phyloP scores from a whole-genome alignment of 257 asterid species.

The Solanum etuberosum region DNA sequence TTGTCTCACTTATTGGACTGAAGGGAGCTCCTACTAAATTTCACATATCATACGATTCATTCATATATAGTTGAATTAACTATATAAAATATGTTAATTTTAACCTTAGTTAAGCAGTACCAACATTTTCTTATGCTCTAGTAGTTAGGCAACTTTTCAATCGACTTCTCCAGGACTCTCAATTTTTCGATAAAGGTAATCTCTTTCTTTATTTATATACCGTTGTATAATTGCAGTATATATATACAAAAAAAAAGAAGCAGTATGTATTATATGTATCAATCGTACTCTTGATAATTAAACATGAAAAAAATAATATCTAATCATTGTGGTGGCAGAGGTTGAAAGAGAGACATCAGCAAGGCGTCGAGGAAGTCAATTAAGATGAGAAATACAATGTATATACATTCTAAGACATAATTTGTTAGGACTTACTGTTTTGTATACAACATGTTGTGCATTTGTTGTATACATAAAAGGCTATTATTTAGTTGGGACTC shows the following conservation, averaged over 20 bases:
- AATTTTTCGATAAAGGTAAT: neutral
- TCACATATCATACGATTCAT: neutral
- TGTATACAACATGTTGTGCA: neutral
- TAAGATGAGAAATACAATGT: neutral
- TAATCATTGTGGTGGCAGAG: neutral
- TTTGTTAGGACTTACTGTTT: neutral
- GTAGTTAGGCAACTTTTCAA: neutral
- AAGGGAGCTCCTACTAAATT: conserved; percentile 42
- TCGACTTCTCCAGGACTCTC: neutral
- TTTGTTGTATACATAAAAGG: neutral
- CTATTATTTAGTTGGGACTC: neutral
- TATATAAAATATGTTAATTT: no score
- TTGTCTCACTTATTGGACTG: conserved; percentile 32
- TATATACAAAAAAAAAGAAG: neutral
- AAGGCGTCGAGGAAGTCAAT: neutral
- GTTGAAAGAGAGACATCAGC: neutral
- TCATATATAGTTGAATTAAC: neutral
- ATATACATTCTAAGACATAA: neutral
- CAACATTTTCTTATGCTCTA: neutral
- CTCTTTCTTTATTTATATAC: neutral
- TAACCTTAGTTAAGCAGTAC: neutral
- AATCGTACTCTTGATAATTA: neutral
- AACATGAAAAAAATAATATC: neutral
- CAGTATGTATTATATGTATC: neutral
- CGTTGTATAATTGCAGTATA: neutral